A percentile compares a stretch with the other conserved stretches of the same genome.
phyloP scores from a whole-genome alignment of 352 stramenopile species.

The Globisporangium emineosum region DNA sequence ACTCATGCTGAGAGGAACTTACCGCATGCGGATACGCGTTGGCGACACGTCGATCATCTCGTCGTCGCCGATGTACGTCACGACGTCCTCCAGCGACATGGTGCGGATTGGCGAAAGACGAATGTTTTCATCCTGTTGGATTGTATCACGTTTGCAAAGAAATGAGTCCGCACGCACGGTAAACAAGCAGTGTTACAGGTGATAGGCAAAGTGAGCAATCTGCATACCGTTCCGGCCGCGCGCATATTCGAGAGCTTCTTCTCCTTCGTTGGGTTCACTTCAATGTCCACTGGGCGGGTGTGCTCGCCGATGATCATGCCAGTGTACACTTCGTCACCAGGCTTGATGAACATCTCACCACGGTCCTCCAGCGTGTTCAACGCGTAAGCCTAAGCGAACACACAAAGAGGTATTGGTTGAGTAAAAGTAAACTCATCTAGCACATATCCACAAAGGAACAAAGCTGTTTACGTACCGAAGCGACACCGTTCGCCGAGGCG shows the following conservation, averaged over 20 bases:
- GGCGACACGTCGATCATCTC: constrained; percentile 99
- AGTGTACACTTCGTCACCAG: constrained; percentile 94
- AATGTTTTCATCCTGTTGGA: constrained; percentile 92
- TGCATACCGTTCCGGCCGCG: constrained; percentile 76
- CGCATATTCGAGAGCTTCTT: constrained; percentile 98
- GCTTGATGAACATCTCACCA: constrained; percentile 95
- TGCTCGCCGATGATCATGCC: constrained; percentile 99
- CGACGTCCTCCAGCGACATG: constrained; percentile 97
- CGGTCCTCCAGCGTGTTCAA: constrained; percentile 91
- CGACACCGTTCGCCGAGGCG: constrained; percentile 61
- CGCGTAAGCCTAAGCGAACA: constrained; percentile 75
- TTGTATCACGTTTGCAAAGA: not conserved
- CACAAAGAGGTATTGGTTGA: not conserved
- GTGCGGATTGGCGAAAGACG: constrained; percentile 89
- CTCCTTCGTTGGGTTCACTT: constrained; percentile 97
- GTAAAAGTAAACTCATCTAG: not conserved
- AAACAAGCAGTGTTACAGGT: not conserved
- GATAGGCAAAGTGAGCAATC: not conserved
- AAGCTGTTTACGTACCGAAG: constrained; percentile 35
- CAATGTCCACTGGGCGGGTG: constrained; percentile 93
- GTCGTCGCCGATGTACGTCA: constrained; percentile 97
- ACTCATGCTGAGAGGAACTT: constrained; percentile 1
- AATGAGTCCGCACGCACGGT: not conserved
- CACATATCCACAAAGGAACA: not conserved
- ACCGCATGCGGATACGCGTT: constrained; percentile 90